These are phyloP conservation scores for Crucibulum laeve DNA, from an alignment of 768 basidiomycete genomes.

Conservation along the genomic window DNA sequence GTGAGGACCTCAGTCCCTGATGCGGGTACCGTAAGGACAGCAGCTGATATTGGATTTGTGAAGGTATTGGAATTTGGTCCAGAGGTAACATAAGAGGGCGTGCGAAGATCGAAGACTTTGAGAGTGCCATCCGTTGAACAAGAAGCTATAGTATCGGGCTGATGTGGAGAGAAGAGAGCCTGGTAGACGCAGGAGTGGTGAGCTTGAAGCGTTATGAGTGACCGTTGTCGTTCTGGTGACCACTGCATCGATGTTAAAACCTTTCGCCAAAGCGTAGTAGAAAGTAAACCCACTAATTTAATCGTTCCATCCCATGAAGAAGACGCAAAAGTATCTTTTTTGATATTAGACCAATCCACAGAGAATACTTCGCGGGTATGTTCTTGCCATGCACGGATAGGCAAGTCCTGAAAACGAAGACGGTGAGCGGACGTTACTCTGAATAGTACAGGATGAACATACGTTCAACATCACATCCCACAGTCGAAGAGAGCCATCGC, in stretches of 20 bases:
- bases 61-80: slow-evolving; percentile 52
- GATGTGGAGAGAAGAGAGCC: slow-evolving; percentile 89
- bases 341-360: slow-evolving; percentile 93
- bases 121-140: slow-evolving; percentile 86
- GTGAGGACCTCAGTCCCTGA: slow-evolving; percentile 75
- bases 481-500: slow-evolving; percentile 84
- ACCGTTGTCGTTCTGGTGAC: slow-evolving; percentile 78
- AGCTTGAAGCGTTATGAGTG: slow-evolving; percentile 77
- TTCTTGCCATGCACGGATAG: slow-evolving; percentile 91
- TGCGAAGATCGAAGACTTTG: slow-evolving; percentile 78
- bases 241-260: slow-evolving; percentile 49
- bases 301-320: slow-evolving; percentile 90
- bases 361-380: slow-evolving; percentile 91
- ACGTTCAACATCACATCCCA: slow-evolving; percentile 91
- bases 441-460: slow-evolving; percentile 12
- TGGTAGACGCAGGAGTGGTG: slow-evolving; percentile 86
- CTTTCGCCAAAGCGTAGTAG: not conserved
- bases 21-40: slow-evolving; percentile 74
- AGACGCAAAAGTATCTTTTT: slow-evolving; percentile 83
- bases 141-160: slow-evolving; percentile 74
- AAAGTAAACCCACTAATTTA: slow-evolving; percentile 65
- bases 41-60: slow-evolving; percentile 62
- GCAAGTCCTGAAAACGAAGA: slow-evolving; percentile 69
- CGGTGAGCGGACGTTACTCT: slow-evolving; percentile 12
- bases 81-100: slow-evolving; percentile 52